Base-by-base conservation (phyloP, 2,329 filamentous ascomycete species). In the Aureobasidium namibiae region DNA sequence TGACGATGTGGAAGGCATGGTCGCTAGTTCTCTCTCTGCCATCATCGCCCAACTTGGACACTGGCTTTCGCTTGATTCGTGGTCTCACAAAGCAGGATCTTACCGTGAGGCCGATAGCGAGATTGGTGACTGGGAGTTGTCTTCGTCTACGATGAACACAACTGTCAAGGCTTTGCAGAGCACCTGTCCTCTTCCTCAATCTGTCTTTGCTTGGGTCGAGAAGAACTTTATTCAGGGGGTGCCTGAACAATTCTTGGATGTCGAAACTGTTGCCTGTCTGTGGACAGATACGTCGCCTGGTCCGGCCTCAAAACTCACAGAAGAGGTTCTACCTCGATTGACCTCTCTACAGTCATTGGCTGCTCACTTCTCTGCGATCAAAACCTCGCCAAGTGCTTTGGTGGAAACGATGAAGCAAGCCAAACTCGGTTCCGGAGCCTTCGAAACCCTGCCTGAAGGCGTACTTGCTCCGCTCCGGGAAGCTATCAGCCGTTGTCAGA, bases 381-480 rank as follows among this genome's bases (percentile, higher is more conserved):
- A 44, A 18, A 14, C 13, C 18, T 42, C 57, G n/a, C 59, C 67
- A 7, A 54, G 60, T 2, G 53, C 58, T 26, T 65, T 64, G 2
- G 68, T 73, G 2, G 67, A 94, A 68, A 79, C 86, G 24, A 86
- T 96, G 74, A 80, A 86, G 61, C 77, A 83, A 44, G 86, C 86
- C 62, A 86, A 87, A 0, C 83, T 96, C 48, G 85, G 81, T 7
- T 73, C 74, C 10, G 77, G 81, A 24, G 76, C 92, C 50, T 80
- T 97, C 16, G 89, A 95, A 63, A 91, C 89, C 0, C 76, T 97
- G 1, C 92, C 94, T 1, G 90, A 95, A 71, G 85, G 89, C 26
- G 79, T 96, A n/a, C 81, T 89, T 57, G 83, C 87, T 2, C 88
- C 89, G 0, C 77, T 97, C 14, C 87, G 88, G 68, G 92, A 97